Evolutionary conservation across 768 basidiomycete genomes (phyloP), one percentile per base, ranked within the genome.

Genomic region (Gautieria morchelliformis): DNA sequence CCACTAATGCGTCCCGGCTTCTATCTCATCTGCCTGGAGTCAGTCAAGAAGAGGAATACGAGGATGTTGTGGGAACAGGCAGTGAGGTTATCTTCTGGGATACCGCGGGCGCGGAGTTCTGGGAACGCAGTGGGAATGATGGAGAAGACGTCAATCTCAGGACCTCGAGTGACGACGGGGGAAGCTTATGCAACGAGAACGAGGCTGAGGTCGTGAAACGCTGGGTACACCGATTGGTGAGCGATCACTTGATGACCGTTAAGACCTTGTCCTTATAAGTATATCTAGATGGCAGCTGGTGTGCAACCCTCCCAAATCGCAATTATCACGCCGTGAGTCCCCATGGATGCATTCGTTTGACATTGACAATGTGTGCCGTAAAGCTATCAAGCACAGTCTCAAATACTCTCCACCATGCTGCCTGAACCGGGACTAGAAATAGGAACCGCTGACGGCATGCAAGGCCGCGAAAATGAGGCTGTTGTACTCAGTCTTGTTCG

Each of bases 361-460:
- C 15, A 33, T 20, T 17, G 15, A 24, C 24, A 15, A 9, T 22
- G 11, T 5, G 49, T 19, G 53, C 27, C 39, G 30, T 19, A 10
- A 47, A 89, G 89, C 51, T 95, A 99, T 70, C 93, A 96, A 74
- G 90, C 93, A 0, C 96, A 99, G 69, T 94, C 98, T 4, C 81
- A 87, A 2, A 76, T 93, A 1, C 74, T 98, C 40, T 81, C 89
- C 0, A 83, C 86, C 0, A 72, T 92, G 44, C 72, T 99, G 19
- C 68, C 74, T 0, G 72, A 73, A 24, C 54, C 47, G 10, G 60
- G 51, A 19, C 77, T 98, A 0, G 93, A 97, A 63, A 91, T 96
- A 45, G 96, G 94, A 1, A 91, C 88, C 0, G 93, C 98, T 1
- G 96, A 98, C 66, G 93, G 93, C 0, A 89, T 97, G 85, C 96